Evolutionary conservation across 306 rosid genomes (phyloP).

Genomic region (Corylus heterophylla): DNA sequence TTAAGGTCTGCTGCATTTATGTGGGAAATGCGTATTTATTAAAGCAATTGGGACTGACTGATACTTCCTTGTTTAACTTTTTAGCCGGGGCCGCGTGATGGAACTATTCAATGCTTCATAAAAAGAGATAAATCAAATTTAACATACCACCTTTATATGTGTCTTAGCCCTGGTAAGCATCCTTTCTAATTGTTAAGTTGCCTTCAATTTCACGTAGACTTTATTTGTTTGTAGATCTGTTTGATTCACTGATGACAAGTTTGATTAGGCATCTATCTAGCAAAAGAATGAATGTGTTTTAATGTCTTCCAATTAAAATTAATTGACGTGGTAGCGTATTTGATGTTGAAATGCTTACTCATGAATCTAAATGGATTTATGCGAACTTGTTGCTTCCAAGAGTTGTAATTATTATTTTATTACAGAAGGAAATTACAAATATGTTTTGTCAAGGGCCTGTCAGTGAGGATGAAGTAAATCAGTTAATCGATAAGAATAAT

Average conservation of each 20-base stretch:
- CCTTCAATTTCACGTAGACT: neutral
- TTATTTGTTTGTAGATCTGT: neutral
- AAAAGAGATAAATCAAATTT: conserved; percentile 82
- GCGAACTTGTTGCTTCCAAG: neutral
- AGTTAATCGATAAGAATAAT: neutral
- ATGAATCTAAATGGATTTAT: neutral
- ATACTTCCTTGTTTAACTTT: conserved; percentile 21
- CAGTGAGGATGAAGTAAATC: neutral
- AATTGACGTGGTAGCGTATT: neutral
- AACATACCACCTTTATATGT: conserved; percentile 73
- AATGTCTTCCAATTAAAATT: neutral
- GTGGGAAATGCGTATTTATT: neutral
- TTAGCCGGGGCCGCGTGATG: conserved; percentile 89
- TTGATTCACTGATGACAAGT: neutral
- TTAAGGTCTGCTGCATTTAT: conserved; percentile 5
- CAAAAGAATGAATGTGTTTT: neutral
- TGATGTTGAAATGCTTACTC: neutral
- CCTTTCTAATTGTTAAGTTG: conserved; percentile 5
- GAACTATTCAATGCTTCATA: conserved; percentile 75
- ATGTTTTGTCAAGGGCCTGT: neutral
- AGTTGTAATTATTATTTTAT: neutral
- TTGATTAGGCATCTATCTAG: neutral
- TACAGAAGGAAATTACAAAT: neutral
- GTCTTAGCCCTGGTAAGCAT: conserved; percentile 75
- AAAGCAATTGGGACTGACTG: neutral